Conservation (phyloP, 768 basidiomycete species). For the Galerina marginata region DNA sequence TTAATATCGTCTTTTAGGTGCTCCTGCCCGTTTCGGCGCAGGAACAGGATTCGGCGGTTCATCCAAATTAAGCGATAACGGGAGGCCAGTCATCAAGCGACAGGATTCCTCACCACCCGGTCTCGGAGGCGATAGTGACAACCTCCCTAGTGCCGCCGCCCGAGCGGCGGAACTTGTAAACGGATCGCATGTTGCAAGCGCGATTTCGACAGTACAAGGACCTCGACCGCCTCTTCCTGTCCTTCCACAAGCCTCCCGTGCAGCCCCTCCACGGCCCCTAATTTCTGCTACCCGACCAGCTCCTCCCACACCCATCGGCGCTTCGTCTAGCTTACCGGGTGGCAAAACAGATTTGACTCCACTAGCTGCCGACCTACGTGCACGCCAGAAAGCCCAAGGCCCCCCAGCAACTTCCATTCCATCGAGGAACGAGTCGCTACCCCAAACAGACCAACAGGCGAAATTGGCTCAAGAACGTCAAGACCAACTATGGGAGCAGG, state of each 20-base stretch:
- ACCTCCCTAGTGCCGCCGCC: slow-evolving; percentile 52
- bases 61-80: slow-evolving; percentile 41
- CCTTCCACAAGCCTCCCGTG: slow-evolving; percentile 35
- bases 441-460: slow-evolving; percentile 24
- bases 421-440: slow-evolving; percentile 56
- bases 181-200: slow-evolving; percentile 48
- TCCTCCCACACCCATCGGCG: slow-evolving; percentile 60
- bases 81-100: slow-evolving; percentile 36
- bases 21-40: slow-evolving; percentile 85
- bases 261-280: slow-evolving; percentile 34
- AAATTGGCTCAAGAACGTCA: slow-evolving; percentile 34
- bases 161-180: slow-evolving; percentile 70
- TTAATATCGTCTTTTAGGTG: slow-evolving; percentile 36
- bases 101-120: slow-evolving; percentile 49
- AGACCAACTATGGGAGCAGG: slow-evolving; percentile 34
- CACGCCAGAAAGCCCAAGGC: slow-evolving; percentile 65
- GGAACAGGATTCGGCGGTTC: slow-evolving; percentile 91
- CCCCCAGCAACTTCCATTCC: slow-evolving; percentile 43
- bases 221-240: slow-evolving; percentile 33
- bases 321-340: slow-evolving; percentile 46
- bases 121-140: slow-evolving; percentile 47
- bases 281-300: slow-evolving; percentile 66
- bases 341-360: slow-evolving; percentile 58
- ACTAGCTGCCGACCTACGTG: slow-evolving; percentile 67
- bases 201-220: slow-evolving; percentile 38